Evolutionary conservation across 768 basidiomycete genomes (phyloP), one percentile per base, ranked within the genome.

Genomic region (Naganishia onofrii): DNA sequence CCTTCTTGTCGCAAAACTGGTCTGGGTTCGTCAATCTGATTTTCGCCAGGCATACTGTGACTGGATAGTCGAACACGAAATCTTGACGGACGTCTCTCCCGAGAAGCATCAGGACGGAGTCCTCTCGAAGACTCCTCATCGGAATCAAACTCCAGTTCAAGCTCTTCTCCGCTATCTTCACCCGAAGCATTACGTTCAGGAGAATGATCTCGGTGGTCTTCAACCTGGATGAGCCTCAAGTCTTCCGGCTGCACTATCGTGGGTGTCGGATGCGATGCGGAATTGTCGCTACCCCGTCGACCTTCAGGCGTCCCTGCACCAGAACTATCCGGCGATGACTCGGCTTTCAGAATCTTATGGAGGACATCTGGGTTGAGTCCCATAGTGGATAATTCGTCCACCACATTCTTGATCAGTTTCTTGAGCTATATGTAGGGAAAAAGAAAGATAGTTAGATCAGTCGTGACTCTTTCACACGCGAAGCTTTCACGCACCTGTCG

Each of bases 391-490:
- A 97, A 87, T 80, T 97, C 93, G 12, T 82, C 80, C 0, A 90
- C 91, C 44, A 93, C 86, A 76, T 88, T 85, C 72, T 91, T 90
- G 74, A 97, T 93, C 34, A 94, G 82, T 75, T 90, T 92, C 82
- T 97, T 96, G 68, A 97, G 87, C 90, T 95, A 74, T 51, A 2
- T 15, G 29, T 21, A 4, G 57, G 7, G n/a, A n/a, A n/a, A n/a
- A 19, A 34, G 7, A 26, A 36, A 56, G 54, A 10, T 15, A n/a
- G 29, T 28, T n/a, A 26, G 19, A 4, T 67, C 38, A 68, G 38
- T 42, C 10, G 51, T 9, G 29, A n/a, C 7, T 46, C 1, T 7
- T 38, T 15, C 19, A 34, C 29, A 15, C 38, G 4, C 64, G 19
- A 23, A 52, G 55, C 4, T 23, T 28, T 23, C 12, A 42, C 76